A percentile compares a stretch with the other conserved stretches of the same genome.
phyloP scores from a whole-genome alignment of 2,329 filamentous ascomycete genomes.

The Ascocoryne sarcoides region DNA sequence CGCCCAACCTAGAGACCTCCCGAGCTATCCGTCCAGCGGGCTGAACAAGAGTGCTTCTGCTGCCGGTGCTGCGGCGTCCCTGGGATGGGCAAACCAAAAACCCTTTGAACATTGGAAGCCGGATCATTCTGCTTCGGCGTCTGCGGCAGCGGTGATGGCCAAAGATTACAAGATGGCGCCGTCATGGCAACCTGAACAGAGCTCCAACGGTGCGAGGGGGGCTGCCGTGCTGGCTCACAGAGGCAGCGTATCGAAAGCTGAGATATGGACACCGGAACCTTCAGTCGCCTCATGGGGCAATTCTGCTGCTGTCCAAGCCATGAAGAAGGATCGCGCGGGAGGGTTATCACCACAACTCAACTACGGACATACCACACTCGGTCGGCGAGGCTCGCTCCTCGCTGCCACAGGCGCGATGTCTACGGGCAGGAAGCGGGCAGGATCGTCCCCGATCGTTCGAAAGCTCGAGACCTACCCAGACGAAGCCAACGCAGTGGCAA shows the following conservation, averaged over 20 bases:
- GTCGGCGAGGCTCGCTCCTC: conserved; percentile 56
- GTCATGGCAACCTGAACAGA: conserved; percentile 54
- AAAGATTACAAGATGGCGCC: conserved; percentile 47
- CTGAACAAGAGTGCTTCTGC: conserved; percentile 47
- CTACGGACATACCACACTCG: conserved; percentile 39
- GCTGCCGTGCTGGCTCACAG: conserved; percentile 61
- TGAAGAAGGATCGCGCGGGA: conserved; percentile 39
- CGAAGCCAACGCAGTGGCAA: conserved; percentile 50
- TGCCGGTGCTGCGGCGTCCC: conserved; percentile 63
- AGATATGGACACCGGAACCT: conserved; percentile 40
- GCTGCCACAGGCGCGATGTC: conserved; percentile 74
- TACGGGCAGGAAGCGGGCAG: conserved; percentile 46
- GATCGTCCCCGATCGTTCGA: conserved; percentile 43
- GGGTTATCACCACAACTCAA: conserved; percentile 36
- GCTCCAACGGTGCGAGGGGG: conserved; percentile 60
- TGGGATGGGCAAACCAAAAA: conserved; percentile 65
- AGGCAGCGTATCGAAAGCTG: conserved; percentile 41
- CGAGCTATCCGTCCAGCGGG: conserved; percentile 63
- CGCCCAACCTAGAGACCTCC: conserved; percentile 63
- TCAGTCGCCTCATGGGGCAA: conserved; percentile 39
- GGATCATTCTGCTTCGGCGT: conserved; percentile 49
- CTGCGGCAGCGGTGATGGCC: conserved; percentile 48
- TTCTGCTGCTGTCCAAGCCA: conserved; percentile 63
- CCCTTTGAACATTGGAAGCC: conserved; percentile 58
- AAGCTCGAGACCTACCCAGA: conserved; percentile 43